Evolutionary conservation across 169 alveolate species (phyloP).

Genomic region (Plasmodium cynomolgi): DNA sequence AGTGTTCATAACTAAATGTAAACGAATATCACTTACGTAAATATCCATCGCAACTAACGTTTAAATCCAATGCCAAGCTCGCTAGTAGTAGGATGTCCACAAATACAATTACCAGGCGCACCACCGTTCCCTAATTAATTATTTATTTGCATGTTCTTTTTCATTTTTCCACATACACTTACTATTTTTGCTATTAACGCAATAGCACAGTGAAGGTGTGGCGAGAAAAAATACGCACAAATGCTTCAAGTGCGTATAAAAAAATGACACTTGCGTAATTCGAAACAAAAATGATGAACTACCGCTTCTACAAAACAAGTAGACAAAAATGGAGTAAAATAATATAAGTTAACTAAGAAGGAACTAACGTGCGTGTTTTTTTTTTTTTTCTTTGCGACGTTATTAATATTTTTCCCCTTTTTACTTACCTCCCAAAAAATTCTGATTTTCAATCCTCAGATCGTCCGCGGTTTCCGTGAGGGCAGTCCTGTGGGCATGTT

Average conservation of each 20-base stretch:
- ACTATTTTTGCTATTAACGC: slow-evolving; percentile 7
- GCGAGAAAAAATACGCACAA: neutral
- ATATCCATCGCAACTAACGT: slow-evolving; percentile 63
- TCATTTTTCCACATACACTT: neutral
- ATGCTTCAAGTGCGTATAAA: neutral
- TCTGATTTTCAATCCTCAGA: slow-evolving; percentile 14
- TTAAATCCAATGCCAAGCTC: slow-evolving; percentile 25
- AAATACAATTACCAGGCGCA: slow-evolving; percentile 26
- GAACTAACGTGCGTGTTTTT: neutral
- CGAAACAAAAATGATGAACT: neutral
- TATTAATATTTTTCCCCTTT: neutral
- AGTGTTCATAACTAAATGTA: neutral
- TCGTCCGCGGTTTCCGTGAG: slow-evolving; percentile 8
- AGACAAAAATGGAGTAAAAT: neutral
- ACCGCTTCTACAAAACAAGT: slow-evolving; percentile 37
- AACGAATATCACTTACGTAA: slow-evolving; percentile 20
- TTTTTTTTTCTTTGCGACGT: neutral
- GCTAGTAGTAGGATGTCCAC: slow-evolving; percentile 46
- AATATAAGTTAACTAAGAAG: neutral
- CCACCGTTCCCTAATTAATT: slow-evolving; percentile 40
- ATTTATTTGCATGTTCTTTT: slow-evolving; percentile 2
- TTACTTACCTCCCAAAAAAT: slow-evolving; percentile 51
- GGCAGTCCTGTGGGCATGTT: neutral
- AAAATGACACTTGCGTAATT: neutral
- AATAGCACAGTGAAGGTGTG: neutral